Evolutionary conservation across 345 rosid species (phyloP), one percentile per base, ranked within the genome.

Genomic region (Ailanthus altissimus): DNA sequence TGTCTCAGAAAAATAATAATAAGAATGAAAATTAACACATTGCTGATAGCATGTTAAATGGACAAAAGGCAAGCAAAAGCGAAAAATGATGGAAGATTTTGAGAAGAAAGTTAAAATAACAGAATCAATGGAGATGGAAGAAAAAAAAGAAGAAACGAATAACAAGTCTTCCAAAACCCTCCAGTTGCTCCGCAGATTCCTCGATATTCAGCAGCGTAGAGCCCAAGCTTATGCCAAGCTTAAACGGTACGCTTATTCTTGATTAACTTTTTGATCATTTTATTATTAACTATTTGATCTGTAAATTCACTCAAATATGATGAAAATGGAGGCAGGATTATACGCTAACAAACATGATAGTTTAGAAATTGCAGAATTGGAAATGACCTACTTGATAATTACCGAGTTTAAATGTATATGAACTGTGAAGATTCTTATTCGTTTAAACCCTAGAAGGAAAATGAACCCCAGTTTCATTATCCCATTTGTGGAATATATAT

Each of bases 181-280:
- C 25, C 65, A 49, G 62, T 77, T 89, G 79, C 99, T 93, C 59
- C 92, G 91, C 74, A 75, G 82, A 58, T 80, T 95, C 82, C 89
- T 93, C 26, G 84, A 80, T 26, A 78, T 92, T 73, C 99, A 95
- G 88, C 88, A 88, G 83, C 92, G 98, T 40, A 86, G 99, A 81
- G 98, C 99, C 56, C 90, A 80, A 80, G 97, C 98, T 74, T 95
- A 95, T 79, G 86, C 93, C 73, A 88, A 78, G 61, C 97, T 93
- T 81, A 95, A 89, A 84, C 78, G 86, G 97, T 93, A 80, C 61
- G 23, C 57, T 13, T 12, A 57, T 25, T 40, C 40, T 23, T 12
- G 71, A 40, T 32, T 32, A 32, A 32, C 3, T 32, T 36, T 60
- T 40, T 53, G 25, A 12, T 28, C 36, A 10, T 18, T 28, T 72